A percentile compares a stretch with the other conserved stretches of the same genome.
Evolutionary conservation across 1,139 yeast genomes (phyloP).

Genomic region (Martiniozyma asiatica): DNA sequence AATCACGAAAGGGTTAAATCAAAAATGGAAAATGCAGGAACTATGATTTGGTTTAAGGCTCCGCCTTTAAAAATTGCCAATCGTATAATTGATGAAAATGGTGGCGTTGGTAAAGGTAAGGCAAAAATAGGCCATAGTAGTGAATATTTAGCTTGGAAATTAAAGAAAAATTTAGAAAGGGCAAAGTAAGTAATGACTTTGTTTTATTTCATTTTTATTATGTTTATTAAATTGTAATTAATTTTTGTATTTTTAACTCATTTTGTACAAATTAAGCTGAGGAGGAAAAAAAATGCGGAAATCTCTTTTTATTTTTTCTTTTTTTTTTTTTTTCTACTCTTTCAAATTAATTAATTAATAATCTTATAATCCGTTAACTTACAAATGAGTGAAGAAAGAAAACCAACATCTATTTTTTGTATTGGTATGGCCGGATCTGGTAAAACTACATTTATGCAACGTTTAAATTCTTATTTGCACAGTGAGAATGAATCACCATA

Average conservation of each 20-base stretch:
- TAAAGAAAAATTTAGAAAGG: constrained; percentile 8
- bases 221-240: too few relatives aligned
- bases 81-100: constrained; percentile 27
- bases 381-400: background rate
- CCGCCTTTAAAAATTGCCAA: constrained; percentile 56
- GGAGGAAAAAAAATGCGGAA: background rate
- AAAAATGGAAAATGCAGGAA: constrained; percentile 17
- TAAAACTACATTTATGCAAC: constrained; percentile 95
- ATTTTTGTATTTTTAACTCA: too few relatives aligned
- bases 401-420: constrained; percentile 62
- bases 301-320: too few relatives aligned
- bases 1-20: constrained; percentile 16
- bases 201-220: too few relatives aligned
- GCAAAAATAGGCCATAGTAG: constrained; percentile 54
- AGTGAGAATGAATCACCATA: constrained; percentile 62
- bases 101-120: constrained; percentile 9
- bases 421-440: constrained; percentile 98
- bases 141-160: constrained; percentile 58
- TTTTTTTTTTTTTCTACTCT: too few relatives aligned
- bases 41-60: constrained; percentile 68
- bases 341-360: too few relatives aligned
- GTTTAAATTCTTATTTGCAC: constrained; percentile 82
- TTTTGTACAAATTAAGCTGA: constrained; percentile 1
- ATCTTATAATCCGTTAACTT: background rate
- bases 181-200: background rate